These are phyloP conservation scores for Vigna hirtella DNA, from an alignment of 306 rosid genomes.

Conservation along the genomic window DNA sequence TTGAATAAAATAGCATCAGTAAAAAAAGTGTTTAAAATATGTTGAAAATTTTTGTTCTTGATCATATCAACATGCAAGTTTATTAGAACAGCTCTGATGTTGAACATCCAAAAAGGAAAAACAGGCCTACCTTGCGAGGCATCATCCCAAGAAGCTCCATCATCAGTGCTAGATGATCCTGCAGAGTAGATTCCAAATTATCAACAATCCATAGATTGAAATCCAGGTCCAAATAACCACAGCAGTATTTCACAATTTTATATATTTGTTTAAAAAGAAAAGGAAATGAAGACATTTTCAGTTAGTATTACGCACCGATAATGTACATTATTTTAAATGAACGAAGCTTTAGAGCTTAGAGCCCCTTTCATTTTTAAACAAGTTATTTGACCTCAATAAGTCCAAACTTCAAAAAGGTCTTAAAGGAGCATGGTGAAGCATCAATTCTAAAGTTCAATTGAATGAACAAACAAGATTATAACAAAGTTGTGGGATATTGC, in stretches of 20 bases:
- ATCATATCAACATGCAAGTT: slow-evolving; percentile 15
- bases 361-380: neutral
- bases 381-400: neutral
- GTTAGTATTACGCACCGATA: neutral
- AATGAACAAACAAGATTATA: too few species aligned
- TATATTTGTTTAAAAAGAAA: neutral
- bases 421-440: neutral
- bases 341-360: neutral
- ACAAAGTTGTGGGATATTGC: too few species aligned
- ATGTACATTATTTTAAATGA: slow-evolving; percentile 1
- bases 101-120: slow-evolving; percentile 17
- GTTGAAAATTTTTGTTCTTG: slow-evolving; percentile 9
- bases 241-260: slow-evolving; percentile 8
- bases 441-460: slow-evolving; percentile 13
- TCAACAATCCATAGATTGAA: slow-evolving; percentile 32
- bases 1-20: neutral
- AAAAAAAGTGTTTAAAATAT: neutral
- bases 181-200: slow-evolving; percentile 45
- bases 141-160: slow-evolving; percentile 99
- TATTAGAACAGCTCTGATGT: neutral
- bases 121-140: slow-evolving; percentile 89
- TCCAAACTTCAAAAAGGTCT: neutral
- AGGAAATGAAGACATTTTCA: slow-evolving; percentile 21
- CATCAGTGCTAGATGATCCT: slow-evolving; percentile 98
- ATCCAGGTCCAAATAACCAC: slow-evolving; percentile 25